phyloP scores from a whole-genome alignment of 2,329 filamentous ascomycete species.

The Rhynchosporium secalis region DNA sequence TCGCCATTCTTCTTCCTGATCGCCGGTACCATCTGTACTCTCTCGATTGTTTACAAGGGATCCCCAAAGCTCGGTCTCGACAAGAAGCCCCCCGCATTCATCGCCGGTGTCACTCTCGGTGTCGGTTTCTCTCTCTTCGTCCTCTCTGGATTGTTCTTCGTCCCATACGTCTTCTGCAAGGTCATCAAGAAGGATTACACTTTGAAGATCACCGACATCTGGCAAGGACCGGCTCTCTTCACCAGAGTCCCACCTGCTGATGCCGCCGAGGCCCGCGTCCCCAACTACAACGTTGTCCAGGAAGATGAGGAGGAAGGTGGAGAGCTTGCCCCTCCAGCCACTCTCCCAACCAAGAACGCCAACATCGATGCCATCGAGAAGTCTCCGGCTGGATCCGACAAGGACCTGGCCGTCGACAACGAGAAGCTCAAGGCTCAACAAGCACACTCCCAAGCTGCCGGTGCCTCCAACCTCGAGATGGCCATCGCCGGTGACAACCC shows the following conservation, averaged over 20 bases:
- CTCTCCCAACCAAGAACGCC: constrained; percentile 31
- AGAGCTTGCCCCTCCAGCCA: constrained; percentile 33
- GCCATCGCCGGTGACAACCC: constrained; percentile 3
- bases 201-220: constrained; percentile 62
- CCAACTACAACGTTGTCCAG: constrained; percentile 77
- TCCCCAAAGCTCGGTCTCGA: constrained; percentile 65
- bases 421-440: not conserved
- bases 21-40: constrained; percentile 70
- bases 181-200: constrained; percentile 68
- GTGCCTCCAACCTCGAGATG: not conserved
- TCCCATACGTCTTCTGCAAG: constrained; percentile 66
- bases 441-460: too few relatives aligned
- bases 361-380: constrained; percentile 45
- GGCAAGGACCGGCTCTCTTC: constrained; percentile 65
- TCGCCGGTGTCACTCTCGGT: constrained; percentile 66
- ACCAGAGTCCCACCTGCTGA: constrained; percentile 56
- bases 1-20: constrained; percentile 78
- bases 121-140: constrained; percentile 59
- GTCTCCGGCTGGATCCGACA: constrained; percentile 47
- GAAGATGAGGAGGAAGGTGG: constrained; percentile 51
- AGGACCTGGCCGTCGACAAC: not conserved
- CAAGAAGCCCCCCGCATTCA: constrained; percentile 67
- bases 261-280: constrained; percentile 58
- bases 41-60: constrained; percentile 81
- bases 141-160: constrained; percentile 68